Conservation (phyloP, 2,329 filamentous ascomycete genomes). For the Purpureocillium lavendulum region DNA sequence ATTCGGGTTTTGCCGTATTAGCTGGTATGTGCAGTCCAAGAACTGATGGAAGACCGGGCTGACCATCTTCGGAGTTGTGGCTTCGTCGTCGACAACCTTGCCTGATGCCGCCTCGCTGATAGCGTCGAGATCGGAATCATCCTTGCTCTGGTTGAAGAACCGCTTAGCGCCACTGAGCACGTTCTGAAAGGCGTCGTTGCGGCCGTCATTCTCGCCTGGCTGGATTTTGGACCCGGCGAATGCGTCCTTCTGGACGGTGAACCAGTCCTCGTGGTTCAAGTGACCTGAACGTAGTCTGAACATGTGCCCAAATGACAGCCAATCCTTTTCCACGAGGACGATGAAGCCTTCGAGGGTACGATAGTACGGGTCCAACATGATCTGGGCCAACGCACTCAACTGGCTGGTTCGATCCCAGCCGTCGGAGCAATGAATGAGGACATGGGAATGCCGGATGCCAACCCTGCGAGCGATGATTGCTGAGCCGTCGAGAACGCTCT, state of each 20-base stretch:
- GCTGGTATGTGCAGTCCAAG: slow-evolving; percentile 86
- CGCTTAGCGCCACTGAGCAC: slow-evolving; percentile 82
- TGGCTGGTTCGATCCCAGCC: slow-evolving; percentile 98
- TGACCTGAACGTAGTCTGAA: slow-evolving; percentile 88
- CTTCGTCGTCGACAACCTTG: slow-evolving; percentile 44
- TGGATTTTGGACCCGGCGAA: slow-evolving; percentile 56
- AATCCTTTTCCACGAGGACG: slow-evolving; percentile 91
- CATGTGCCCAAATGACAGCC: slow-evolving; percentile 96
- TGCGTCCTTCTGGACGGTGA: slow-evolving; percentile 74
- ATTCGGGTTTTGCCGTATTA: slow-evolving; percentile 74
- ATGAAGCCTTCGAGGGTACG: slow-evolving; percentile 92
- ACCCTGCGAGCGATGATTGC: slow-evolving; percentile 79
- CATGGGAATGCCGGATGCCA: slow-evolving; percentile 87
- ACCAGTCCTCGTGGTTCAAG: slow-evolving; percentile 89
- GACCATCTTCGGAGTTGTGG: slow-evolving; percentile 80
- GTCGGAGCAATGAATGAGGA: slow-evolving; percentile 95
- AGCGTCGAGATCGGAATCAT: slow-evolving; percentile 53
- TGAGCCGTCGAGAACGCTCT: slow-evolving; percentile 74
- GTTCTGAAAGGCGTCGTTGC: slow-evolving; percentile 73
- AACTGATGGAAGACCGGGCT: slow-evolving; percentile 98
- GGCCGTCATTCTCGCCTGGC: slow-evolving; percentile 52
- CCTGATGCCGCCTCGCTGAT: slow-evolving; percentile 29
- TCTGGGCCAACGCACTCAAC: slow-evolving; percentile 80
- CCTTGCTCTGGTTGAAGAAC: slow-evolving; percentile 67
- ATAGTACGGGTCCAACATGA: slow-evolving; percentile 94